Percentiles rank a stretch among this genome's conserved stretches.
phyloP scores from a whole-genome alignment of 129 eudicot genomes.

The Silybum marianum region DNA sequence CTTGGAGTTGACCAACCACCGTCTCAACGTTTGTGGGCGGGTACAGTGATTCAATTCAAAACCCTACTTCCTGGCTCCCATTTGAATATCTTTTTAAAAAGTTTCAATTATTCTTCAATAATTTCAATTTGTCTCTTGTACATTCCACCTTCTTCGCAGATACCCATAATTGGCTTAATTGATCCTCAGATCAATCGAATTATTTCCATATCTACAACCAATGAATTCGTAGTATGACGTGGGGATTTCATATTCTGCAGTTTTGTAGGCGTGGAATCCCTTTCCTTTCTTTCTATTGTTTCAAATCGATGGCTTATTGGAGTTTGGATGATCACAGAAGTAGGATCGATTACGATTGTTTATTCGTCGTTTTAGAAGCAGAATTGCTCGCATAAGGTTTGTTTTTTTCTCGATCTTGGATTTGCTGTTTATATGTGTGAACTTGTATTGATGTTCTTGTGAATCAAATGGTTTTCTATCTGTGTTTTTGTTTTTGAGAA shows the following conservation, averaged over 20 bases:
- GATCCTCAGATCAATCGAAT: constrained; percentile 17
- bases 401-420: neutral
- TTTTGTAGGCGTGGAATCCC: constrained; percentile 10
- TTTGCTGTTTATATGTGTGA: neutral
- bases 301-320: neutral
- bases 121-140: constrained; percentile 20
- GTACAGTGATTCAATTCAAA: constrained; percentile 9
- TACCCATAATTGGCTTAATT: constrained; percentile 37
- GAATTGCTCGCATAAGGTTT: constrained; percentile 24
- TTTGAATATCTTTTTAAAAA: neutral
- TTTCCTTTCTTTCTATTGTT: neutral
- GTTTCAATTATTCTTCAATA: neutral
- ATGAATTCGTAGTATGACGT: neutral
- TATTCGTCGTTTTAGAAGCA: constrained; percentile 17
- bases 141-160: constrained; percentile 35
- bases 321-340: constrained; percentile 13
- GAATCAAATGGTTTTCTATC: neutral
- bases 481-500: neutral
- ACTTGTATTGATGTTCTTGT: neutral
- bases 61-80: constrained; percentile 25
- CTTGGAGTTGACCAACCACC: constrained; percentile 31
- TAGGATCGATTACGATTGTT: constrained; percentile 15
- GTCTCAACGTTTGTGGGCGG: constrained; percentile 31
- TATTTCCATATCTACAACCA: constrained; percentile 2
- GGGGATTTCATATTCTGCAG: neutral